phyloP scores from a whole-genome alignment of 768 basidiomycete genomes.

The Holtermanniella nyarrowii region DNA sequence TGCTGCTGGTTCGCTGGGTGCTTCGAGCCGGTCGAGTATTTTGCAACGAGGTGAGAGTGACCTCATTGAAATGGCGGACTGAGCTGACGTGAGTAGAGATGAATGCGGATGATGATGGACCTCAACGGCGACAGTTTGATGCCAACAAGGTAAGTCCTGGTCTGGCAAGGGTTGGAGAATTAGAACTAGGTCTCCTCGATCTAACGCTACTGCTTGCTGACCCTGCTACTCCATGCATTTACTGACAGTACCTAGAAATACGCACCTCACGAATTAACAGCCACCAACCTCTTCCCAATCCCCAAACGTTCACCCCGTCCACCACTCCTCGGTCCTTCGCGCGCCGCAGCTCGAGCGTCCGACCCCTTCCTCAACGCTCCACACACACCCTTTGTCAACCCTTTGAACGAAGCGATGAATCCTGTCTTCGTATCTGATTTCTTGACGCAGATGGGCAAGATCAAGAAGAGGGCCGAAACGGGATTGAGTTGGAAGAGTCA shows the following conservation, averaged over 20 bases:
- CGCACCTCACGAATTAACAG: conserved; percentile 1
- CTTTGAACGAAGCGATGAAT: conserved; percentile 50
- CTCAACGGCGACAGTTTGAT: neutral
- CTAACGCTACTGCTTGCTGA: neutral
- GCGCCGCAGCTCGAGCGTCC: conserved; percentile 46
- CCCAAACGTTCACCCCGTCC: conserved; percentile 23
- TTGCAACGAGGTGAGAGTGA: neutral
- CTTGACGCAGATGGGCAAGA: conserved; percentile 45
- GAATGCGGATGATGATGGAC: neutral
- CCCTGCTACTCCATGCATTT: neutral
- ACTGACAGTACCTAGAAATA: neutral
- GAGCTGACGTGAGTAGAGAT: neutral
- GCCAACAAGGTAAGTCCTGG: neutral
- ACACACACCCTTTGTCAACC: conserved; percentile 59
- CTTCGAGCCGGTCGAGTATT: neutral
- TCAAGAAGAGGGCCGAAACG: conserved; percentile 56
- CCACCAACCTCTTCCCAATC: conserved; percentile 6
- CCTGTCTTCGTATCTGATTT: conserved; percentile 2
- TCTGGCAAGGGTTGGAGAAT: too few relatives aligned
- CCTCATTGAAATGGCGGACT: neutral
- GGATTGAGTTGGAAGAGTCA: conserved; percentile 64
- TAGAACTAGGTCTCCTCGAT: too few relatives aligned
- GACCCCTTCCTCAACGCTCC: conserved; percentile 49
- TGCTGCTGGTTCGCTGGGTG: neutral
- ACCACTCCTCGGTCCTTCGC: conserved; percentile 50